Base-by-base conservation (phyloP, 305 asterid genomes). In the Plantago coronopus region DNA sequence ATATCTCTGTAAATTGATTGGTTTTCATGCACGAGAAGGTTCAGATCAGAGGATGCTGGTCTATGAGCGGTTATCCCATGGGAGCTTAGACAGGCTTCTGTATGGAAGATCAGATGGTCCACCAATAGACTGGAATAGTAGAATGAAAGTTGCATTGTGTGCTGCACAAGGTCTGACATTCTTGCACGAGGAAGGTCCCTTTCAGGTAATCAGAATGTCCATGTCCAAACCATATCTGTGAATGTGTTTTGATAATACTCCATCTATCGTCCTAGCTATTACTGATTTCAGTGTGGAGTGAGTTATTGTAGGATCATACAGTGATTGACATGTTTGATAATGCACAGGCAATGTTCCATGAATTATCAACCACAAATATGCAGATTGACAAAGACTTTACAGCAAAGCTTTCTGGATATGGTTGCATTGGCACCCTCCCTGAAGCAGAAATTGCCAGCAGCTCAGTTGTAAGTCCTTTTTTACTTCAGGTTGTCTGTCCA, bases 141-240 rank as follows among this genome's bases (percentile, higher is more conserved):
- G 99, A 72, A 87, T 82, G 91, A 94, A 89, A 77, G 95, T 88
- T 65, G 95, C 91, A 58, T 72, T 80, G 20, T 90, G 96, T 77
- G 96, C 97, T 53, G 95, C 99, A 15, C 99, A 81, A 75, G 97
- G 96, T 65, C 82, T 94, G 17, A 94, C 99, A 9, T 94, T 94
- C 74, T 77, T 94, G 72, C 97, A 94, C 10, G 99, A 94, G 78
- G 99, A 94, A 79, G 99, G 99, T 29, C 99, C 99, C 51, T 94
- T 94, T 76, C 99, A 94, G 96, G 98, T 93, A 70, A 57, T 63
- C 37, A 25, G 20, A 63, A 71, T 50, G 17, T 50, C 56, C 15
- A 3, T 21, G 16, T 21, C 37, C 7, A 20, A 9, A 21, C 34
- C 56, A 21, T 17, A 19, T 50, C 5, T 18, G 17, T 59, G 48